Percentiles rank a stretch among this genome's conserved stretches.
Evolutionary conservation across 768 basidiomycete genomes (phyloP).

Genomic region (Hygrocybe punicea): DNA sequence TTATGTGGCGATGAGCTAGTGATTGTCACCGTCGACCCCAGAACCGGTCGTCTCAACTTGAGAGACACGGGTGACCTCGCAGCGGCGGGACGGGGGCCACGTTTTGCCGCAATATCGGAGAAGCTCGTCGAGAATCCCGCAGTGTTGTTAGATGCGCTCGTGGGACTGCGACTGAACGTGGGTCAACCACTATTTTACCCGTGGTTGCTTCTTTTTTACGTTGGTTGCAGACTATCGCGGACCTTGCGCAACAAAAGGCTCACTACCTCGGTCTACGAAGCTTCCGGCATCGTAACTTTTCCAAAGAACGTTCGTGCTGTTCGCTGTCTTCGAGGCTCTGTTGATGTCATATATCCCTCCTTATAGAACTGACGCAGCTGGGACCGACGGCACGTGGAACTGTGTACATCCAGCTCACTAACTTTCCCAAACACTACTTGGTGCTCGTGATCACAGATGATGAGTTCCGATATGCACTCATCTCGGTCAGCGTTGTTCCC

Average conservation of each 20-base stretch:
- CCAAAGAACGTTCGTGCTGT: conserved; percentile 50
- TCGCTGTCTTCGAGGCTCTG: neutral
- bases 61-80: conserved; percentile 80
- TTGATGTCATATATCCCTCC: neutral
- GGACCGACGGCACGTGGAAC: conserved; percentile 59
- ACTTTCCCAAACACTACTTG: conserved; percentile 78
- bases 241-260: conserved; percentile 82
- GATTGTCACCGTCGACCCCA: conserved; percentile 70
- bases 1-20: conserved; percentile 76
- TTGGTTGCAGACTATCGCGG: conserved; percentile 70
- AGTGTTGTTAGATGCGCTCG: conserved; percentile 53
- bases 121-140: conserved; percentile 68
- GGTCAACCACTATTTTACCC: conserved; percentile 22
- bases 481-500: conserved; percentile 56
- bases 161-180: conserved; percentile 61
- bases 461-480: conserved; percentile 77
- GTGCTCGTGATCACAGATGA: conserved; percentile 78
- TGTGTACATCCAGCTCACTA: conserved; percentile 74
- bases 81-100: conserved; percentile 66
- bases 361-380: conserved; percentile 44
- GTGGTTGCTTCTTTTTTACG: neutral
- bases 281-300: conserved; percentile 66
- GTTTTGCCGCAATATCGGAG: conserved; percentile 56
- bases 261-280: conserved; percentile 77
- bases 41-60: conserved; percentile 75